phyloP scores from a whole-genome alignment of 179 eudicot species.

The Sideroxylon spinosum region DNA sequence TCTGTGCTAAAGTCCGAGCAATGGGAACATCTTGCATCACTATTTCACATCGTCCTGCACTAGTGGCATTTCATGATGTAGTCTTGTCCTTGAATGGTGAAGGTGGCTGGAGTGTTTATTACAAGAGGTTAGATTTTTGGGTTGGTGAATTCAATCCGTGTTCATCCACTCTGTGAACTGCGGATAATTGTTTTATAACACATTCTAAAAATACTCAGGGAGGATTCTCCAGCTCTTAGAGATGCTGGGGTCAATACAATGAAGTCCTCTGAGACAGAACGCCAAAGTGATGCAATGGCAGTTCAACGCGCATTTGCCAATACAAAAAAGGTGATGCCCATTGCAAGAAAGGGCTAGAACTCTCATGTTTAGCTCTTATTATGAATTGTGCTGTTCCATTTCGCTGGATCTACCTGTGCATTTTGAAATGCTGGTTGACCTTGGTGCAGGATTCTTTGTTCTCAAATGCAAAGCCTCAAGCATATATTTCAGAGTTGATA shows the following conservation, averaged over 20 bases:
- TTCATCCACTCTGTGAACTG: neutral
- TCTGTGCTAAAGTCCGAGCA: slow-evolving; percentile 96
- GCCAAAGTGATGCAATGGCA: slow-evolving; percentile 89
- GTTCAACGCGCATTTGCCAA: slow-evolving; percentile 95
- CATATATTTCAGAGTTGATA: slow-evolving; percentile 67
- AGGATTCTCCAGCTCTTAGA: slow-evolving; percentile 41
- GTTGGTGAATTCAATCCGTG: neutral
- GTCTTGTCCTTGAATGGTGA: slow-evolving; percentile 95
- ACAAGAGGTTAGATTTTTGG: slow-evolving; percentile 51
- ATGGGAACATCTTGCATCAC: slow-evolving; percentile 99
- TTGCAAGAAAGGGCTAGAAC: slow-evolving; percentile 39
- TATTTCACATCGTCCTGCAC: slow-evolving; percentile 96
- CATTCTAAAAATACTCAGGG: slow-evolving; percentile 39
- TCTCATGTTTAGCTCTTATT: neutral
- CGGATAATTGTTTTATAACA: neutral
- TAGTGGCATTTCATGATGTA: slow-evolving; percentile 96
- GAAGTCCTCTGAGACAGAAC: slow-evolving; percentile 54
- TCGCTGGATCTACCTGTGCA: neutral
- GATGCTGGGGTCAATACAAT: slow-evolving; percentile 35
- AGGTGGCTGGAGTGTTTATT: slow-evolving; percentile 93
- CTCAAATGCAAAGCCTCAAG: slow-evolving; percentile 63
- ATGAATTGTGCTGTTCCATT: neutral
- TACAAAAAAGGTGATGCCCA: slow-evolving; percentile 55
- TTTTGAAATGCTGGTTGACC: slow-evolving; percentile 16
- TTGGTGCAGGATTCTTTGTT: slow-evolving; percentile 50